These are phyloP conservation scores for Gossypium ekmanianum DNA, from an alignment of 345 rosid species.

Conservation along the genomic window DNA sequence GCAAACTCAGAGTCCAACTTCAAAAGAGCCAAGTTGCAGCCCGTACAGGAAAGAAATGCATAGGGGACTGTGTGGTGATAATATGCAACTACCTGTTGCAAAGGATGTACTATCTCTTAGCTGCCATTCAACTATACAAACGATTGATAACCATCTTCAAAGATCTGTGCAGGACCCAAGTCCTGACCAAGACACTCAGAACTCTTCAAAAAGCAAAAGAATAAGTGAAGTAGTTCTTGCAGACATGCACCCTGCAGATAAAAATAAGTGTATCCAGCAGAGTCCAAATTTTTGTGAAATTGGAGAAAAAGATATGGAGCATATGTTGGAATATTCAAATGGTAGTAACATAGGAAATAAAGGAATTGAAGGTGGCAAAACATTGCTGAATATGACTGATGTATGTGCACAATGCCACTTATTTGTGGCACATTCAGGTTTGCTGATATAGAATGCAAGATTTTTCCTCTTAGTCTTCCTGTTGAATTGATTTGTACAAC, in stretches of 20 bases:
- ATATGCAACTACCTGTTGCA: conserved; percentile 21
- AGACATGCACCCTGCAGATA: conserved; percentile 26
- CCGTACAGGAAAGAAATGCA: conserved; percentile 25
- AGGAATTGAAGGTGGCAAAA: conserved; percentile 27
- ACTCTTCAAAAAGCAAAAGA: conserved; percentile 52
- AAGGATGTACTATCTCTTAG: conserved; percentile 20
- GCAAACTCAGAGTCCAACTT: conserved; percentile 26
- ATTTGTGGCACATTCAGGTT: conserved; percentile 8
- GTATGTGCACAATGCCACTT: conserved; percentile 32
- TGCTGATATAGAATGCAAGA: not conserved
- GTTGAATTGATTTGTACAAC: conserved; percentile 22
- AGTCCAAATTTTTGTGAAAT: conserved; percentile 32
- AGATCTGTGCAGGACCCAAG: conserved; percentile 14
- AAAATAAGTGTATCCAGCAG: conserved; percentile 26
- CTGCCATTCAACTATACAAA: conserved; percentile 20
- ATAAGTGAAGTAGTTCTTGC: conserved; percentile 28
- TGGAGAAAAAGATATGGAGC: conserved; percentile 25
- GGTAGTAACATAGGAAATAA: conserved; percentile 27
- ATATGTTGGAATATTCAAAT: conserved; percentile 26
- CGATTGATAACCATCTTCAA: conserved; percentile 18
- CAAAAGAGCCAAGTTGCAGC: conserved; percentile 25
- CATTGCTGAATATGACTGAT: conserved; percentile 48
- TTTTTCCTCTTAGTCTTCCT: conserved; percentile 2
- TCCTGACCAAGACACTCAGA: conserved; percentile 31
- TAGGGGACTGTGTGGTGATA: conserved; percentile 4